Base-by-base conservation (phyloP, 73 alveolate genomes). In the Breviolum minutum region DNA sequence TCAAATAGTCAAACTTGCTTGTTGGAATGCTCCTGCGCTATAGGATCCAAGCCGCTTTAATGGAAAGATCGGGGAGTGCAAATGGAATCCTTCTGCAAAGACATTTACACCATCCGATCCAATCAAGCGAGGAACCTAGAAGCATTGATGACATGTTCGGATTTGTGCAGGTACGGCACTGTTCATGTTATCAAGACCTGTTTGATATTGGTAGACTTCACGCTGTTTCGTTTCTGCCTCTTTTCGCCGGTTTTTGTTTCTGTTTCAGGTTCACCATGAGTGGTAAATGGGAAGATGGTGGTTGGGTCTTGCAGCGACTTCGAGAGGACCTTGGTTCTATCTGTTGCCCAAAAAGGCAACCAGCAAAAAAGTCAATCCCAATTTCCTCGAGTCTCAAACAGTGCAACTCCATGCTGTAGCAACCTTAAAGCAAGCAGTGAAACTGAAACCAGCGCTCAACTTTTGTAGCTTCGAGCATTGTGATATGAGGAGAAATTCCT, bases 211-310 rank as follows among this genome's bases (percentile, higher is more conserved):
- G 63, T 9, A 77, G 24, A 22, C 64, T 79, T 27, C 90, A 68
- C 24, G 77, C 4, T 68, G 77, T 22, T 68, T 68, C 3, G n/a
- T 68, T 68, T 14, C 2, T 68, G 77, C 77, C 77, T 17, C 6
- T n/a, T 74, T 74, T 40, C 54, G 54, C 54, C 54, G 5, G 0
- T 40, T 40, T 40, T 40, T 40, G 54, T 40, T 32, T 0, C 60
- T 48, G 10, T 26, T 60, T 24, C 80, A 92, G 98, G 98, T 94
- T 94, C 85, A 94, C 99, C 71, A 82, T 94, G 94, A 81, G 81
- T n/a, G 99, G 99, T 5, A 10, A 84, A 27, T 94, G 99, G 99
- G 94, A 94, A 16, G 86, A 77, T 24, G 99, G 99, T 20, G 99
- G 99, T 60, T 94, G 99, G 99, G 99, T 94, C 24, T 71, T 94